Evolutionary conservation across 495 filamentous ascomycete genomes (phyloP).

Genomic region (Penicillium antarcticum): DNA sequence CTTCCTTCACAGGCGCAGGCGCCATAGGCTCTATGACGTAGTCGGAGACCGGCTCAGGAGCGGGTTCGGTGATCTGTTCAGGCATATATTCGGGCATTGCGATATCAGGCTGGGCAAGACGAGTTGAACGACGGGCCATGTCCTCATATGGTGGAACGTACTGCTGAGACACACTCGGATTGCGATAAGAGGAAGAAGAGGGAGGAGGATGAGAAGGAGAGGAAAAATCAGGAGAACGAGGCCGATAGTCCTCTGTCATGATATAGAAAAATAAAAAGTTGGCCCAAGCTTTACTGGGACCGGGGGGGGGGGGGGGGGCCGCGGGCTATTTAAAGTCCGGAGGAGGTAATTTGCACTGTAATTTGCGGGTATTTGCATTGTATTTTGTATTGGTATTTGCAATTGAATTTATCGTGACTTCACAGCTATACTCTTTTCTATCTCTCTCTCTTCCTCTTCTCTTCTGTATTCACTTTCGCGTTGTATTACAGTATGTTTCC

Average conservation of each 20-base stretch:
- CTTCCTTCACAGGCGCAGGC: too few relatives aligned
- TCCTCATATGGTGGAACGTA: slow-evolving; percentile 36
- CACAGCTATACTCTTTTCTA: neutral
- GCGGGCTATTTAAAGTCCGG: slow-evolving; percentile 33
- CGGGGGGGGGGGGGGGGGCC: slow-evolving; percentile 13
- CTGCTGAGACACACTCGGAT: slow-evolving; percentile 26
- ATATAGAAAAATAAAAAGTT: slow-evolving; percentile 5
- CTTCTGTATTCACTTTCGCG: neutral
- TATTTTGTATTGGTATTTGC: slow-evolving; percentile 7
- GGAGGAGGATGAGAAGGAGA: slow-evolving; percentile 16
- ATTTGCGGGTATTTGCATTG: slow-evolving; percentile 1
- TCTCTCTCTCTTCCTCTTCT: slow-evolving; percentile 3
- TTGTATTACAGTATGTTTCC: neutral
- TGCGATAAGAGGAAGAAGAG: slow-evolving; percentile 18
- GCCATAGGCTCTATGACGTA: slow-evolving; percentile 20
- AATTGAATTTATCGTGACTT: too few relatives aligned
- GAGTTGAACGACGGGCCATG: slow-evolving; percentile 47
- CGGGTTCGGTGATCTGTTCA: slow-evolving; percentile 27
- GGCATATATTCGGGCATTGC: slow-evolving; percentile 9
- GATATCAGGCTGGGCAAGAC: slow-evolving; percentile 35
- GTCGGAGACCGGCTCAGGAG: slow-evolving; percentile 15
- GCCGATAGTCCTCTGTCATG: slow-evolving; percentile 30
- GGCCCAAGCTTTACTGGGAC: slow-evolving; percentile 21
- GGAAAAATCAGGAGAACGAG: slow-evolving; percentile 27
- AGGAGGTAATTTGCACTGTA: neutral